phyloP scores from a whole-genome alignment of 148 eudicot species.

The Silene uniflora region DNA sequence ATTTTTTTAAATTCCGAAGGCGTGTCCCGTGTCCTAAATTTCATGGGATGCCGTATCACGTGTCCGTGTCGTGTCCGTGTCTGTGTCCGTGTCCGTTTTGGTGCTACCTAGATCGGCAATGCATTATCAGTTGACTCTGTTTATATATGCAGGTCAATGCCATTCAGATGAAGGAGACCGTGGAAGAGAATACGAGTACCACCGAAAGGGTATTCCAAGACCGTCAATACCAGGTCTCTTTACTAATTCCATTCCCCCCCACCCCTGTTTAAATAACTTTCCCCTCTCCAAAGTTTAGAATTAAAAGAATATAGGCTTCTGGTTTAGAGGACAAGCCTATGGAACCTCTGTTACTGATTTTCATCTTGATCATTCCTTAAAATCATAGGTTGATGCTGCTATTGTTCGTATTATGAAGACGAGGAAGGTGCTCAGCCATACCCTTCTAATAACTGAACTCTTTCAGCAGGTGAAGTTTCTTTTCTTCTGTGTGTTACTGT shows the following conservation, averaged over 20 bases:
- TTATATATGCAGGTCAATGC: slow-evolving; percentile 76
- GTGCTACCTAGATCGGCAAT: too few relatives aligned
- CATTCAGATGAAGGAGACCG: slow-evolving; percentile 96
- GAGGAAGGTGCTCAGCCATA: too few relatives aligned
- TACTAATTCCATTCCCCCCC: neutral
- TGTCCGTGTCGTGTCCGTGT: too few relatives aligned
- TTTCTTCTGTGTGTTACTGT: neutral
- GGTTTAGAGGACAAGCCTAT: neutral
- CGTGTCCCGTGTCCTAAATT: too few relatives aligned
- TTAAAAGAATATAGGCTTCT: neutral
- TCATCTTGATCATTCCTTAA: neutral
- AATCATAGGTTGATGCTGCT: slow-evolving; percentile 72
- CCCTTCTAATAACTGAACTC: too few relatives aligned
- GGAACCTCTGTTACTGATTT: slow-evolving; percentile 3
- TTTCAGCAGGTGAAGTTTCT: too few relatives aligned
- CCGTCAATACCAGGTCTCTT: slow-evolving; percentile 92
- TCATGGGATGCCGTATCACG: too few relatives aligned
- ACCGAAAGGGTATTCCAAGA: slow-evolving; percentile 98
- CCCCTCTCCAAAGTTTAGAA: neutral
- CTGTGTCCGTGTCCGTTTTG: too few relatives aligned
- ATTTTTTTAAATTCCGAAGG: too few relatives aligned
- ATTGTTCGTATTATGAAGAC: too few relatives aligned
- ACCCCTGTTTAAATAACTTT: neutral
- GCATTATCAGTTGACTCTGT: slow-evolving; percentile 1
- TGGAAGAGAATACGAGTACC: slow-evolving; percentile 91